These are phyloP conservation scores for Talaromyces sp. DNA, from an alignment of 2,329 filamentous ascomycete species.

Conservation along the genomic window DNA sequence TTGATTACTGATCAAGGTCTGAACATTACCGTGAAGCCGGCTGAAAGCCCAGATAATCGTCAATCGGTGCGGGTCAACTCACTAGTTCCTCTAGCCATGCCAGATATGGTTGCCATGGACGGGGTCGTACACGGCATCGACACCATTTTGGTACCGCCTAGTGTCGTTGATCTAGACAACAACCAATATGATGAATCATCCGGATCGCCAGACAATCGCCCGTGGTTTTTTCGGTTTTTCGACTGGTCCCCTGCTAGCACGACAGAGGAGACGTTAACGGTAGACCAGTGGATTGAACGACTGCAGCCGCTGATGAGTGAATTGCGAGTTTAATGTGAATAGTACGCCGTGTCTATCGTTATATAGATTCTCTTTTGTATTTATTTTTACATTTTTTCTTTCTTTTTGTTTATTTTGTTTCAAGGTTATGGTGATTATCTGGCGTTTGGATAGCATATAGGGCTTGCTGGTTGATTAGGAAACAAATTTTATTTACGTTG, in stretches of 20 bases:
- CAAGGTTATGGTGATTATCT: not conserved
- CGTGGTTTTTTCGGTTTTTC: not conserved
- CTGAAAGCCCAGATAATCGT: not conserved
- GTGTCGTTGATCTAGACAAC: not conserved
- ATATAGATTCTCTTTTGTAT: not conserved
- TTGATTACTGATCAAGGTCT: not conserved
- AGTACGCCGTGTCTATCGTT: not conserved
- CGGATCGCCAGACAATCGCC: not conserved
- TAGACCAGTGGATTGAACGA: not conserved
- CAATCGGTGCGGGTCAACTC: not conserved
- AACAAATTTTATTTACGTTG: not conserved
- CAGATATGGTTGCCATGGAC: not conserved
- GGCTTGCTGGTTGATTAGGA: not conserved
- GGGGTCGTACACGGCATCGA: not conserved
- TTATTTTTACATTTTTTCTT: not conserved
- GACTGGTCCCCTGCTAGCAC: not conserved
- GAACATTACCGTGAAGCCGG: not conserved
- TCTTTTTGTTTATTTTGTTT: not conserved
- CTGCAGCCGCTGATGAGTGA: not conserved
- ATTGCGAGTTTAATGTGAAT: not conserved
- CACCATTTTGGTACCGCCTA: not conserved
- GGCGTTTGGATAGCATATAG: not conserved
- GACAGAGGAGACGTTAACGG: not conserved
- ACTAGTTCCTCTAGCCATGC: not conserved
- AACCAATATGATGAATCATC: not conserved